These are phyloP conservation scores for Ricinus communis DNA, from an alignment of 345 rosid species.

Conservation along the genomic window DNA sequence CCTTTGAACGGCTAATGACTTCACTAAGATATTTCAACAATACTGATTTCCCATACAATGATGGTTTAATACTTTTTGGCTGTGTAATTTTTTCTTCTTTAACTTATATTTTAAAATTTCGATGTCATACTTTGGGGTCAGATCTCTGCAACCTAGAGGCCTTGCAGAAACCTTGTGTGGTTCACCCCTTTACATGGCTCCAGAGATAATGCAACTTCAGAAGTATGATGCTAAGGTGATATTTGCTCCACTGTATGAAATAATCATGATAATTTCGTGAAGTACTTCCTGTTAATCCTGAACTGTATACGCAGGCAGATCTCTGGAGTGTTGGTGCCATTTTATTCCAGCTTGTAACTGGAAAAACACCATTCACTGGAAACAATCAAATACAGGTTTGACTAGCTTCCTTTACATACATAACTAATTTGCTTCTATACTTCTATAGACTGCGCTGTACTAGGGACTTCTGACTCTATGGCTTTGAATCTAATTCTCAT, in stretches of 20 bases:
- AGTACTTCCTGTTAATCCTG: conserved; percentile 37
- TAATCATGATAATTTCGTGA: conserved; percentile 2
- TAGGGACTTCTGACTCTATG: neutral
- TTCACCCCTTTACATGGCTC: conserved; percentile 99
- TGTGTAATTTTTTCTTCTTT: neutral
- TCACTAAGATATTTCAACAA: neutral
- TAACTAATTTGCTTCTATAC: neutral
- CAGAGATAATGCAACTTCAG: conserved; percentile 97
- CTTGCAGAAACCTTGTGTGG: conserved; percentile 99
- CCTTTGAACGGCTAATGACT: neutral
- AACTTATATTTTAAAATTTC: neutral
- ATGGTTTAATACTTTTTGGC: neutral
- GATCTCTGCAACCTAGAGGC: conserved; percentile 88
- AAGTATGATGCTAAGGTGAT: conserved; percentile 98
- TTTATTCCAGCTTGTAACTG: conserved; percentile 89
- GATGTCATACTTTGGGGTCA: conserved; percentile 31
- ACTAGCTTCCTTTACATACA: conserved; percentile 11
- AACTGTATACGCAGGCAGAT: conserved; percentile 83
- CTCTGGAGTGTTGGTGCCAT: conserved; percentile 99
- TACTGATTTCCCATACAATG: neutral
- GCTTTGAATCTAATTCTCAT: conserved; percentile 6
- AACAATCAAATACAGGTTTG: conserved; percentile 82
- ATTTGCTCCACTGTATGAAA: conserved; percentile 17
- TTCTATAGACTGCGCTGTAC: neutral
- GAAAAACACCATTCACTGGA: conserved; percentile 93